Evolutionary conservation across 2,329 filamentous ascomycete species (phyloP).

Genomic region (Pestalotiopsis sp.): DNA sequence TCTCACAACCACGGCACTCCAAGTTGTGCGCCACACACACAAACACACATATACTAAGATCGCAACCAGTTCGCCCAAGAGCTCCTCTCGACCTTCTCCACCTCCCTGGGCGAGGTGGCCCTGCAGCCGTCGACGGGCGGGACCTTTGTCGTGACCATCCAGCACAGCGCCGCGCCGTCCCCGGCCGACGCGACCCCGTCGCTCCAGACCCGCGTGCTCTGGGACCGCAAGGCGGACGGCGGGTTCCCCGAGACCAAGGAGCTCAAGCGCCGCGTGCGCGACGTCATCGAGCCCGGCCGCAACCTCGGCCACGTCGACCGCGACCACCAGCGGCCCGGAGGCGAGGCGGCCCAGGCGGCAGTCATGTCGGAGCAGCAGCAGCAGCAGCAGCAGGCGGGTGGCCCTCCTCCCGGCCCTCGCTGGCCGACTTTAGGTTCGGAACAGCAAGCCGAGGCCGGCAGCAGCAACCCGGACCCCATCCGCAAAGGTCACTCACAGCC

Average conservation of each 20-base stretch:
- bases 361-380: conserved; percentile 2
- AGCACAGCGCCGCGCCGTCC: conserved; percentile 19
- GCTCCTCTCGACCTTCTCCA: conserved; percentile 89
- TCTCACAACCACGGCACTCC: not conserved
- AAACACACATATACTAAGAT: too few species aligned
- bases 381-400: not conserved
- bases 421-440: not conserved
- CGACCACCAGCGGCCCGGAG: conserved; percentile 30
- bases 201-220: conserved; percentile 58
- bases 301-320: conserved; percentile 83
- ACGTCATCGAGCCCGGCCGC: conserved; percentile 77
- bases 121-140: conserved; percentile 86
- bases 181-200: conserved; percentile 35
- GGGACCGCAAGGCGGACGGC: conserved; percentile 85
- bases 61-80: conserved; percentile 81
- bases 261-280: conserved; percentile 80
- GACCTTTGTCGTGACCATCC: conserved; percentile 74
- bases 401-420: not conserved
- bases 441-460: not conserved
- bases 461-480: not conserved
- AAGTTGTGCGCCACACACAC: not conserved
- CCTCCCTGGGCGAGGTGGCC: conserved; percentile 81
- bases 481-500: conserved; percentile 11
- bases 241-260: conserved; percentile 96
- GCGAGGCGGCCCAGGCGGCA: not conserved